Conservation (phyloP, 2,329 filamentous ascomycete genomes). For the Zasmidium angulare region DNA sequence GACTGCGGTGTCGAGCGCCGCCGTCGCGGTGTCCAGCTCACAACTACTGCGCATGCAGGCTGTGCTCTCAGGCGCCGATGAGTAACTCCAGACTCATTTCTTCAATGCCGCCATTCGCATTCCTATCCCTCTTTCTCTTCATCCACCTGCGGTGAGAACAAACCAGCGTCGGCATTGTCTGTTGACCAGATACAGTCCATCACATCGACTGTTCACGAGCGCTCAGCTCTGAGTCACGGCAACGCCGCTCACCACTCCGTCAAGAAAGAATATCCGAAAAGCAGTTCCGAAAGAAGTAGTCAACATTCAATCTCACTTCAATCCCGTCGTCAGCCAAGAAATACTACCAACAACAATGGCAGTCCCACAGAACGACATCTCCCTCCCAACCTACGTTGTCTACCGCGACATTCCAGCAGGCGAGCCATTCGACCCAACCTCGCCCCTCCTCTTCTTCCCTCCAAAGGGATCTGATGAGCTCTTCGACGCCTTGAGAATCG, state of each 20-base stretch:
- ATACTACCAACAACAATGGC: slow-evolving; percentile 17
- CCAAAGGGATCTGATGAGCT: slow-evolving; percentile 41
- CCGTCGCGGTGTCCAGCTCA: neutral
- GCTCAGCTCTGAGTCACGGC: neutral
- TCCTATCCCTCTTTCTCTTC: neutral
- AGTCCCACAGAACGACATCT: slow-evolving; percentile 15
- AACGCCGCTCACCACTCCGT: neutral
- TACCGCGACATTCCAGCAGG: slow-evolving; percentile 34
- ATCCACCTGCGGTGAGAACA: slow-evolving; percentile 1
- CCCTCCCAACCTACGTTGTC: slow-evolving; percentile 32
- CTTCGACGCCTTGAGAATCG: slow-evolving; percentile 37
- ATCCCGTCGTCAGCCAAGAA: neutral
- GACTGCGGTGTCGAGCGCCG: neutral
- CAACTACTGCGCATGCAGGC: neutral
- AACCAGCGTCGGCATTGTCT: neutral
- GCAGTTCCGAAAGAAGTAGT: neutral
- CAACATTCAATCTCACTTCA: neutral
- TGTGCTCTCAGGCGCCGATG: neutral
- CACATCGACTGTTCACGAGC: neutral
- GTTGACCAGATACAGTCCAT: neutral
- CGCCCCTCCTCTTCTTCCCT: slow-evolving; percentile 37
- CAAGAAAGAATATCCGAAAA: neutral
- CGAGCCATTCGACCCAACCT: slow-evolving; percentile 34
- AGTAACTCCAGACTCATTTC: neutral
- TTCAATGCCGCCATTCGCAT: neutral